A percentile compares a stretch with the other conserved stretches of the same genome.
Evolutionary conservation across 2,329 filamentous ascomycete species (phyloP).

Genomic region (Pyricularia pennisetigena): DNA sequence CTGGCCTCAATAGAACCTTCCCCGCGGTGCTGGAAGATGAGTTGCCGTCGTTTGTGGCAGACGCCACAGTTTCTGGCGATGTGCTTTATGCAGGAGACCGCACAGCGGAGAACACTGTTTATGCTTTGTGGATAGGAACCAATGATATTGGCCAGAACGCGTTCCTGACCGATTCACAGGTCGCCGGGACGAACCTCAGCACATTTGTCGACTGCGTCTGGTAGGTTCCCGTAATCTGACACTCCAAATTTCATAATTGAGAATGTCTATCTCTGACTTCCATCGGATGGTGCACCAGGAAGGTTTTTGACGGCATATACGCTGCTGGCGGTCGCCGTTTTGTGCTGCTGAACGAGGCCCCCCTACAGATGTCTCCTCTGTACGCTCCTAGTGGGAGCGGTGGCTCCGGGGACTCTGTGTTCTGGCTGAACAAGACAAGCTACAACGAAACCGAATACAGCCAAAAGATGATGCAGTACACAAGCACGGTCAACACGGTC

Average conservation of each 20-base stretch:
- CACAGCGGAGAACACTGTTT: conserved; percentile 52
- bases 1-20: conserved; percentile 41
- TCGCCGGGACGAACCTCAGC: conserved; percentile 45
- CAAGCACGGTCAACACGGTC: conserved; percentile 36
- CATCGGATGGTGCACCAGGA: not conserved
- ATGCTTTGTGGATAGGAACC: conserved; percentile 71
- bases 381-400: conserved; percentile 43
- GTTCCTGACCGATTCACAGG: conserved; percentile 57
- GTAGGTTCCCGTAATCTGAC: conserved; percentile 21
- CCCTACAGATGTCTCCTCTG: conserved; percentile 56
- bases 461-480: conserved; percentile 39
- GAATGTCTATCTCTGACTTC: not conserved
- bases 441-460: conserved; percentile 37
- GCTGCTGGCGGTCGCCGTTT: conserved; percentile 58
- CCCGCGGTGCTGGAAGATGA: conserved; percentile 55
- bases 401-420: conserved; percentile 29
- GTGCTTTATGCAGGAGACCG: conserved; percentile 30
- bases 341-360: conserved; percentile 59
- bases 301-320: conserved; percentile 50
- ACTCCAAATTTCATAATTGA: not conserved
- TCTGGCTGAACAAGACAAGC: conserved; percentile 33
- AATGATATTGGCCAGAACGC: conserved; percentile 61
- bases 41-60: conserved; percentile 44
- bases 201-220: conserved; percentile 63
- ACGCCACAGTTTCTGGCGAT: conserved; percentile 24